Percentiles rank a stretch among this genome's conserved stretches.
Evolutionary conservation across 306 rosid genomes (phyloP).

Genomic region (Vigna unguiculata): DNA sequence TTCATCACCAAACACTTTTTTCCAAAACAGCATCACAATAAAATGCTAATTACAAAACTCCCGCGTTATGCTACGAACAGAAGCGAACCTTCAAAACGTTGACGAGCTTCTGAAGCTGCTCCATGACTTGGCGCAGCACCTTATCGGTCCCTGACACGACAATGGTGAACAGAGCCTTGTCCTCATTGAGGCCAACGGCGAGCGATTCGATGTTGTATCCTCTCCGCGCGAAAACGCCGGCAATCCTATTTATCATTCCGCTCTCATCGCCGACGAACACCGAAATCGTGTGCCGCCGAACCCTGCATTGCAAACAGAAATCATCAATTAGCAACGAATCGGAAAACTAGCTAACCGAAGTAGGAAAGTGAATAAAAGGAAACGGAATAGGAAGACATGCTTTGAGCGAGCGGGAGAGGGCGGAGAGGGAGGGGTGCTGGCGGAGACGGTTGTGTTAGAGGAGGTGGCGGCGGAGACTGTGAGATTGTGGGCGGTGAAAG

Average conservation of each 20-base stretch:
- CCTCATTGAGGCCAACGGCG: slow-evolving; percentile 83
- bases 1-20: neutral
- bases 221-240: slow-evolving; percentile 82
- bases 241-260: slow-evolving; percentile 85
- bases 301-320: slow-evolving; percentile 47
- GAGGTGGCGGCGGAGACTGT: slow-evolving; percentile 48
- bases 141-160: slow-evolving; percentile 75
- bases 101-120: slow-evolving; percentile 82
- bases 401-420: slow-evolving; percentile 52
- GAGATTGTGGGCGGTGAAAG: slow-evolving; percentile 45
- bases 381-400: slow-evolving; percentile 33
- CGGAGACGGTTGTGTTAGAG: slow-evolving; percentile 34
- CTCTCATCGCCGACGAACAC: slow-evolving; percentile 91
- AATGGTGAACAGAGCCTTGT: slow-evolving; percentile 78
- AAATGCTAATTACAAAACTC: neutral
- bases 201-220: slow-evolving; percentile 86
- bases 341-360: neutral
- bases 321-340: neutral
- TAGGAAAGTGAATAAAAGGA: neutral
- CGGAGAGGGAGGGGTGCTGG: slow-evolving; percentile 46
- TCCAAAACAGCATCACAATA: neutral
- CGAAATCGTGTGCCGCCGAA: slow-evolving; percentile 75
- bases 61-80: neutral
- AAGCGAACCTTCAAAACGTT: slow-evolving; percentile 67
- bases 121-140: slow-evolving; percentile 71